Percentiles rank a stretch among this genome's conserved stretches.
These are phyloP conservation scores for Meyerozyma elateridarum DNA, from an alignment of 1,139 yeast genomes.

Conservation along the genomic window DNA sequence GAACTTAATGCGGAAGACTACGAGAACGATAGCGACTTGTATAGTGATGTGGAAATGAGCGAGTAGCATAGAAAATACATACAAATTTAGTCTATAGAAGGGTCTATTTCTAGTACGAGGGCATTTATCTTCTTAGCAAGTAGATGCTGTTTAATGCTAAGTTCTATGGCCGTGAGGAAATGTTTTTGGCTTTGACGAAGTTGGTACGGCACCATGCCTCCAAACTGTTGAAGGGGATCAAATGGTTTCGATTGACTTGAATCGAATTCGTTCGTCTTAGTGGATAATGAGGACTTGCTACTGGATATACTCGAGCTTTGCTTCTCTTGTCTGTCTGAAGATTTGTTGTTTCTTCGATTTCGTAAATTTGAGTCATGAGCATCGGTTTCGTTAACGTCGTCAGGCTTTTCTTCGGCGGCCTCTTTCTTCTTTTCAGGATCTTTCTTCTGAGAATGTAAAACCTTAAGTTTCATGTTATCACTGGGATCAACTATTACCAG, in stretches of 20 bases:
- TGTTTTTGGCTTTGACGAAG: slow-evolving; percentile 11
- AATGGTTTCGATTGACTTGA: neutral
- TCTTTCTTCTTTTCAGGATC: no score
- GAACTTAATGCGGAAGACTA: slow-evolving; percentile 42
- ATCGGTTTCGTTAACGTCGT: neutral
- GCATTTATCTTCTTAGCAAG: slow-evolving; percentile 8
- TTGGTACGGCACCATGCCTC: slow-evolving; percentile 13
- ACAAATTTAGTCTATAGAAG: no score
- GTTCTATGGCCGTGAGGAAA: slow-evolving; percentile 9
- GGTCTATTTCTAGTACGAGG: slow-evolving; percentile 4
- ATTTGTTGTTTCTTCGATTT: neutral
- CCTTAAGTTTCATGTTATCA: no score
- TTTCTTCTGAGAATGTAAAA: no score
- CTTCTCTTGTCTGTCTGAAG: neutral
- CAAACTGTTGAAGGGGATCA: slow-evolving; percentile 14
- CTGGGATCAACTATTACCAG: slow-evolving; percentile 5
- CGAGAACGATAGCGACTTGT: slow-evolving; percentile 46
- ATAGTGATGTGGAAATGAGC: slow-evolving; percentile 33
- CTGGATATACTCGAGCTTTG: no score
- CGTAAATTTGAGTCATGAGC: neutral
- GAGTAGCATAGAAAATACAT: neutral
- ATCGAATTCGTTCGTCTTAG: no score
- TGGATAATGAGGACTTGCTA: no score
- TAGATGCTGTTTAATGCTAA: slow-evolving; percentile 7
- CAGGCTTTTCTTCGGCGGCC: no score